phyloP scores from a whole-genome alignment of 2,329 filamentous ascomycete species.

The Arthrobotrys sinensis region DNA sequence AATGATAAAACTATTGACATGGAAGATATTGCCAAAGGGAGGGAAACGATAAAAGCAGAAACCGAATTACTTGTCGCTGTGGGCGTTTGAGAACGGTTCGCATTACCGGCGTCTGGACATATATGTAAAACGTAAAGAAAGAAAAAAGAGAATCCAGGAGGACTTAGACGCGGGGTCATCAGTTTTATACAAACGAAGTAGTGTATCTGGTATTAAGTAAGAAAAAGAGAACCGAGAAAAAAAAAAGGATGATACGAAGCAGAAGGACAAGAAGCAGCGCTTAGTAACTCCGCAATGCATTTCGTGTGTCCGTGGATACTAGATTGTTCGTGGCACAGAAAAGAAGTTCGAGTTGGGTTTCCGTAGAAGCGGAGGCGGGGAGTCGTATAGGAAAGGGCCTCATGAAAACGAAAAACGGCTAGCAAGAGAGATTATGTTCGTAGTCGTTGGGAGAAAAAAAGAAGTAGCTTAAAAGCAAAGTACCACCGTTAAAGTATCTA shows the following conservation, averaged over 20 bases:
- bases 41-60: slow-evolving; percentile 31
- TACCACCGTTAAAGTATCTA: slow-evolving; percentile 58
- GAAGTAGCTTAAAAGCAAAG: slow-evolving; percentile 57
- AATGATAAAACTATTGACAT: slow-evolving; percentile 56
- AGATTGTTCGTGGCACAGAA: slow-evolving; percentile 59
- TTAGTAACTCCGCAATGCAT: slow-evolving; percentile 62
- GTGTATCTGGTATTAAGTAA: slow-evolving; percentile 61
- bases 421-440: slow-evolving; percentile 44
- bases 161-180: slow-evolving; percentile 33
- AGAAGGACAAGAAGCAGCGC: slow-evolving; percentile 47
- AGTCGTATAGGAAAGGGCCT: slow-evolving; percentile 44
- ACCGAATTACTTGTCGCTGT: slow-evolving; percentile 55
- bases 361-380: slow-evolving; percentile 37
- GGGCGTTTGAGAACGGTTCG: slow-evolving; percentile 41
- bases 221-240: slow-evolving; percentile 40
- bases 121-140: slow-evolving; percentile 41
- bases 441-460: slow-evolving; percentile 47
- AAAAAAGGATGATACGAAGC: slow-evolving; percentile 41
- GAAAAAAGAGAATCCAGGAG: slow-evolving; percentile 21
- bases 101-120: slow-evolving; percentile 61
- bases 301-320: slow-evolving; percentile 53
- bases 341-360: slow-evolving; percentile 42
- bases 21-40: slow-evolving; percentile 34
- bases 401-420: slow-evolving; percentile 56
- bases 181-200: slow-evolving; percentile 61